Percentiles rank a stretch among this genome's conserved stretches.
These are phyloP conservation scores for Cordyceps cicadae DNA, from an alignment of 2,329 filamentous ascomycete genomes.

Conservation along the genomic window DNA sequence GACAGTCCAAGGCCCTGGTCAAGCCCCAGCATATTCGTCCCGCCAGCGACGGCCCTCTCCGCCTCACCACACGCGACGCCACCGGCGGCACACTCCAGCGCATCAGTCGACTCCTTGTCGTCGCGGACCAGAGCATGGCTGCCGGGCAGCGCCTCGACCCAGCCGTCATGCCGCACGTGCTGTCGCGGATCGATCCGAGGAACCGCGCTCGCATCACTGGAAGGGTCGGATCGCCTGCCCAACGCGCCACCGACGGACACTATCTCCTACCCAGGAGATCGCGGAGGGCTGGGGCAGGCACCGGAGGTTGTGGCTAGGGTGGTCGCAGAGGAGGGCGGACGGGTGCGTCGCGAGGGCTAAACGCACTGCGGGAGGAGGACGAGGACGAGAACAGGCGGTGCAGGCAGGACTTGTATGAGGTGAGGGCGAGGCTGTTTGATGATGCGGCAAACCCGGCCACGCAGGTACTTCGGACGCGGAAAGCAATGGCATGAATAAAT, in stretches of 20 bases:
- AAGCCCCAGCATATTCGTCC: background rate
- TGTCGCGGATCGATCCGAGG: background rate
- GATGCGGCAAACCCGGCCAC: background rate
- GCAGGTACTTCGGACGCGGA: background rate
- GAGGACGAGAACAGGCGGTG: background rate
- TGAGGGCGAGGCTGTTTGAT: background rate
- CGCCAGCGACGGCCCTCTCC: background rate
- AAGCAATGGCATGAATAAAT: too few species aligned
- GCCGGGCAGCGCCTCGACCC: background rate
- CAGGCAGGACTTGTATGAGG: background rate
- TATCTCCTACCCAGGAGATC: slow-evolving; percentile 1
- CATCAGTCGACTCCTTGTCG: background rate
- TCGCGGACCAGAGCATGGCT: background rate
- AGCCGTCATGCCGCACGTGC: background rate
- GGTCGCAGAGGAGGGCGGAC: background rate
- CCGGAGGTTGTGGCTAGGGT: background rate
- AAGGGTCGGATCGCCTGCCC: background rate
- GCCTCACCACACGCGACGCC: background rate
- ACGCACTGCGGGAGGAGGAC: background rate
- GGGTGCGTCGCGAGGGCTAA: background rate
- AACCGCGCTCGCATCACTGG: background rate
- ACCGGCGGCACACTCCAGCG: background rate
- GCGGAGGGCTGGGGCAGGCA: background rate
- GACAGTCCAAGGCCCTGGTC: background rate
- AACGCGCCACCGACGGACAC: slow-evolving; percentile 1